Evolutionary conservation across 2,329 filamentous ascomycete genomes (phyloP).

Genomic region (Calonectria hawksworthii): DNA sequence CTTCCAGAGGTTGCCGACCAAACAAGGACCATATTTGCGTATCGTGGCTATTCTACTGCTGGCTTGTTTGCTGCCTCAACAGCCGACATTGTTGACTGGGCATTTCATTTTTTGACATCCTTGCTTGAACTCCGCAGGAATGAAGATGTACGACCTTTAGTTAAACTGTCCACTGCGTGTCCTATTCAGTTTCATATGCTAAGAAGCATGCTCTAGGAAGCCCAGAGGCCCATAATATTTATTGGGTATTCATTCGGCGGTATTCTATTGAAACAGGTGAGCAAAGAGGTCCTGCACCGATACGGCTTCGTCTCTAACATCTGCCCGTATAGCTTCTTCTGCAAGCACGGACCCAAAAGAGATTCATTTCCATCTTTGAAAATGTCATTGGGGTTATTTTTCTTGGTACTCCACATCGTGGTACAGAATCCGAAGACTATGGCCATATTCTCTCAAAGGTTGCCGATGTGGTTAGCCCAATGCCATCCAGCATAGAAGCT

Average conservation of each 20-base stretch:
- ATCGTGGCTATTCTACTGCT: not conserved
- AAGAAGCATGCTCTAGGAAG: not conserved
- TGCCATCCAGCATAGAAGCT: not conserved
- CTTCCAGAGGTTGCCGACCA: not conserved
- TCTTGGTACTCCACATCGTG: slow-evolving; percentile 7
- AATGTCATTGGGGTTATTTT: not conserved
- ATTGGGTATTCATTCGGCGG: slow-evolving; percentile 15
- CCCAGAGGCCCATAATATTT: slow-evolving; percentile 8
- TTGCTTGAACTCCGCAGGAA: slow-evolving; percentile 3
- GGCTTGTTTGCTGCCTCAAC: not conserved
- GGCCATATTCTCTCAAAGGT: not conserved
- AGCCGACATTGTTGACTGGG: slow-evolving; percentile 17
- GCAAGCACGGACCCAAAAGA: not conserved
- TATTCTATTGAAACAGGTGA: slow-evolving; percentile 11
- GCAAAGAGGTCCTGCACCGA: not conserved
- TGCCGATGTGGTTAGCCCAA: not conserved
- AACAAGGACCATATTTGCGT: not conserved
- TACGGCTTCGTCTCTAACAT: not conserved
- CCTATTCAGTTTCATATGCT: not conserved
- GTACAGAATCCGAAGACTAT: not conserved
- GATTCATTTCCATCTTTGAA: not conserved
- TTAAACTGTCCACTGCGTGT: not conserved
- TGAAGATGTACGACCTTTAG: not conserved
- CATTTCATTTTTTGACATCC: not conserved
- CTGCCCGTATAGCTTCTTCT: not conserved